These are phyloP conservation scores for Eutypa lata DNA, from an alignment of 2,329 filamentous ascomycete genomes.

Conservation along the genomic window DNA sequence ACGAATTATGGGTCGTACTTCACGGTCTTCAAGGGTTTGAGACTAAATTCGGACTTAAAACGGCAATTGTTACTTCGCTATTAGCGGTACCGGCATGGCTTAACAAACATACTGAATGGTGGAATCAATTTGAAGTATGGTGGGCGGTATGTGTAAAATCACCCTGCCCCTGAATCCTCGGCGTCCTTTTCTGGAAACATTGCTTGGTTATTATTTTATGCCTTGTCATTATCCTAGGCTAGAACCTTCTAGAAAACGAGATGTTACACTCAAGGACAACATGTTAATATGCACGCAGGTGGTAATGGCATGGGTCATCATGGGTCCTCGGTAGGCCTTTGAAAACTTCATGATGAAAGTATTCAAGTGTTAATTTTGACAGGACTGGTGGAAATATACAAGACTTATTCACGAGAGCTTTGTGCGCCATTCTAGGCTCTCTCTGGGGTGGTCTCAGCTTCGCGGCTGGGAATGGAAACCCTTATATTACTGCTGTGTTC, in stretches of 20 bases:
- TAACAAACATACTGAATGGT: constrained; percentile 43
- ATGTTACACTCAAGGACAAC: too few species aligned
- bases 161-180: too few species aligned
- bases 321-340: constrained; percentile 39
- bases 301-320: constrained; percentile 54
- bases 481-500: constrained; percentile 53
- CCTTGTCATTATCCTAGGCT: too few species aligned
- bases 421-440: constrained; percentile 49
- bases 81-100: constrained; percentile 55
- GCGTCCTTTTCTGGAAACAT: too few species aligned
- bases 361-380: neutral
- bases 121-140: constrained; percentile 54
- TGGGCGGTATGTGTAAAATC: too few species aligned
- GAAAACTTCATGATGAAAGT: neutral
- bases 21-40: constrained; percentile 57
- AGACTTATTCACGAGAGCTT: constrained; percentile 50
- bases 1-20: constrained; percentile 46
- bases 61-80: constrained; percentile 47
- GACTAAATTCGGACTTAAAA: constrained; percentile 55
- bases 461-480: constrained; percentile 48
- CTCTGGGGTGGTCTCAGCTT: constrained; percentile 53
- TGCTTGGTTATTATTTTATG: too few species aligned
- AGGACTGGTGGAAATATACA: constrained; percentile 56
- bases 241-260: too few species aligned
- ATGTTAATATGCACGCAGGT: too few species aligned